Base-by-base conservation (phyloP, 352 stramenopile genomes). In the Globisporangium alternatum region DNA sequence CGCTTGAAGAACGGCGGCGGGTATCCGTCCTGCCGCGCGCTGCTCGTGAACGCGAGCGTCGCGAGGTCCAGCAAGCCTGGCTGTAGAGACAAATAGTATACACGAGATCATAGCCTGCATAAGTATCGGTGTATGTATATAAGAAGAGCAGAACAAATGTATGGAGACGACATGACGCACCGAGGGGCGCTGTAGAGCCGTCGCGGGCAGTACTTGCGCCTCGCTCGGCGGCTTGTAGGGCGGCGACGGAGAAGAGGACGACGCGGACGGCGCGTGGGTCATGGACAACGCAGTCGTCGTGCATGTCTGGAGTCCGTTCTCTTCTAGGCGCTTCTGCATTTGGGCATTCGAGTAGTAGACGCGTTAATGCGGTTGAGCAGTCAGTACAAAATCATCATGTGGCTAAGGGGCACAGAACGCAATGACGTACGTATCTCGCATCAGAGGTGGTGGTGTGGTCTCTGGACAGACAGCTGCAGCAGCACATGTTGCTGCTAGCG, bases 1-100 rank as follows among this genome's bases (percentile, higher is more conserved):
- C 77, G 77, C 58, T 76, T 78, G 68, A 86, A 86, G 64, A 78
- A 80, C 10, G 65, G 65, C 35, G 77, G 77, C 22, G 77, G 77
- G 43, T 79, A 81, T 2, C 74, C 74, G 65, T 81, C 74, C 37
- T 79, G 74, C 35, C 53, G 44, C 5, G 57, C 25, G 6, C 28
- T 37, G 19, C 62, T 52, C 0, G 35, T 13, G 28, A 65, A 65
- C 25, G 60, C 35, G 49, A 65, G 25, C 2, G 33, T 21, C 37
- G 65, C 44, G 19, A 70, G 28, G 7, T 60, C 65, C 10, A 56
- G 25, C 35, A 67, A 48, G 0, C 65, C 65, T 13, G 64, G 59
- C 65, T 62, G 41, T 19, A 56, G n/a, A 37, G 28, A 33, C 22
- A n/a, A 17, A 33, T 37, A 47, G 30, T 22, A 57, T 37, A 19